Conservation (phyloP, 2,329 filamentous ascomycete species). For the Fusarium sp. region DNA sequence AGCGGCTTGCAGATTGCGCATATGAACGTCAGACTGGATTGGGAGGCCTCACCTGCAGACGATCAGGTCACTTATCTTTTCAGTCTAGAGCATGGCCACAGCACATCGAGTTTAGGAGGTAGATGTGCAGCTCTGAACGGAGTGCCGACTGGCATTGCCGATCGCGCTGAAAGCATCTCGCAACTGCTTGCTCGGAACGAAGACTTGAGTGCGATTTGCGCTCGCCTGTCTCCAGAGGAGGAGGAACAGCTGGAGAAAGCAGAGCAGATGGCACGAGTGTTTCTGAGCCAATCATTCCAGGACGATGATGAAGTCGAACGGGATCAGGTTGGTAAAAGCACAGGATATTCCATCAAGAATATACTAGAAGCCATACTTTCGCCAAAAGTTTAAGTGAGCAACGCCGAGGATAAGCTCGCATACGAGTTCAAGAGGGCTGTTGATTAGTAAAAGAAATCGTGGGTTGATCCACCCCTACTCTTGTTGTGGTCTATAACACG, state of each 20-base stretch:
- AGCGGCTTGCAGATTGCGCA: slow-evolving; percentile 70
- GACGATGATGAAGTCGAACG: neutral
- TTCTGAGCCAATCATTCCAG: slow-evolving; percentile 57
- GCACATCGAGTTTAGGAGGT: slow-evolving; percentile 85
- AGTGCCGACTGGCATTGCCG: slow-evolving; percentile 76
- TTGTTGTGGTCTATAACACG: neutral
- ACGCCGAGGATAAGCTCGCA: neutral
- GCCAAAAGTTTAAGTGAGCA: slow-evolving; percentile 1
- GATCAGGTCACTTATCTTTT: slow-evolving; percentile 82
- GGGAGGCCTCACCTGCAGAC: slow-evolving; percentile 61
- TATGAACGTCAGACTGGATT: slow-evolving; percentile 76
- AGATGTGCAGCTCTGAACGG: slow-evolving; percentile 90
- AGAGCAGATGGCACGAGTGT: slow-evolving; percentile 68
- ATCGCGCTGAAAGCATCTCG: slow-evolving; percentile 80
- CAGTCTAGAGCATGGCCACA: slow-evolving; percentile 74
- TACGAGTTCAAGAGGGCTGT: neutral
- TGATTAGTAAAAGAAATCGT: neutral
- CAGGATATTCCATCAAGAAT: slow-evolving; percentile 17
- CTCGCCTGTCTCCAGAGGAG: slow-evolving; percentile 73
- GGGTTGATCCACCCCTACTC: neutral
- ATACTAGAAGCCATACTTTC: slow-evolving; percentile 37
- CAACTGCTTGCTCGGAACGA: slow-evolving; percentile 76
- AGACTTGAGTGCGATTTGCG: slow-evolving; percentile 80
- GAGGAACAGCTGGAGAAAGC: slow-evolving; percentile 75
- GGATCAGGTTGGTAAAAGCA: neutral